Base-by-base conservation (phyloP, 2,329 filamentous ascomycete species). In the Trichoderma sp. region DNA sequence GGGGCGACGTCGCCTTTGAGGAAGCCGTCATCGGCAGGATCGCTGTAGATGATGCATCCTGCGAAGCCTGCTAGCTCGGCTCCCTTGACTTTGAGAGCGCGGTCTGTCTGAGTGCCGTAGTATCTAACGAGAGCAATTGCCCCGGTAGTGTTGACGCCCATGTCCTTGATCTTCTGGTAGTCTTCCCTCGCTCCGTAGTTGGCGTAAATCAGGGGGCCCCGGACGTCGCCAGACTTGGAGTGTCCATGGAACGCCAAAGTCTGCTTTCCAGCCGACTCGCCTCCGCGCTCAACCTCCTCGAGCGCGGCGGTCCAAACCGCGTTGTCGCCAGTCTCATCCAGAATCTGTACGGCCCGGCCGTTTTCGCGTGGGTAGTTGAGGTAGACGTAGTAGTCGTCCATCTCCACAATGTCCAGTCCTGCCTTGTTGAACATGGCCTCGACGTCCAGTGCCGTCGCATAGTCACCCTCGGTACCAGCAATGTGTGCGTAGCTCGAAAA, bases 391-490 rank as follows among this genome's bases (percentile, higher is more conserved):
- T 93, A 97, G 78, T 94, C 89, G 76, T 97, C 92, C 77, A 94
- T 86, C 64, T 85, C 83, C 30, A 97, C 90, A 71, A 91, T 86
- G 76, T 97, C 94, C 78, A 99, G 86, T 4, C 89, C 88, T 59
- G 91, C 90, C 65, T 86, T 87, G 75, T 84, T 83, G 81, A 98
- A 97, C 80, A 92, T 88, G 77, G 90, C 90, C 80, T 95, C 88
- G 69, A 98, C 89, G 84, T 95, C 97, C 83, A 93, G 88, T 8
- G 93, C 95, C 69, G 97, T 86, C 59, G 92, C 93, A 77, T 92
- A 94, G 82, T 97, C 95, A 62, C 96, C 96, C 82, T 97, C 92
- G 3, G 94, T 97, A n/a, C 96, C 96, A 2, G 94, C 96, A 73
- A 98, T 87, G 81, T 98, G 96, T 73, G 96, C 93, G 79, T 93